Conservation (phyloP, 2,329 filamentous ascomycete species). For the Cryphonectria radicalis region DNA sequence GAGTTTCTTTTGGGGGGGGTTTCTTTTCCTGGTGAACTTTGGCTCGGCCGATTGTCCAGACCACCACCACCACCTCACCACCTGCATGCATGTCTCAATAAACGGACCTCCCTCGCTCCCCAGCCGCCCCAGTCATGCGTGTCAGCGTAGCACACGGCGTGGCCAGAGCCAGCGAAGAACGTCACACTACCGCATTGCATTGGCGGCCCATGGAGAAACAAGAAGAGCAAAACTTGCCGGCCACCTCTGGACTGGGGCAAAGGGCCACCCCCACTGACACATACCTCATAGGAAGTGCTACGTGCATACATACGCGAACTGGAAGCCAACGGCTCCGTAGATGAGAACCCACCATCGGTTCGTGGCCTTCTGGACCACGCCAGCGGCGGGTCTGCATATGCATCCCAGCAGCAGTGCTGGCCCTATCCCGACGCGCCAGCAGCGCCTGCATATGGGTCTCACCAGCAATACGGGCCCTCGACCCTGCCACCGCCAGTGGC, state of each 20-base stretch:
- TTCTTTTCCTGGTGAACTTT: neutral
- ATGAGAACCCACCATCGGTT: conserved; percentile 52
- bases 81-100: conserved; percentile 21
- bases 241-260: neutral
- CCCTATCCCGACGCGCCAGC: conserved; percentile 36
- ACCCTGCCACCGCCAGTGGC: conserved; percentile 30
- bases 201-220: neutral
- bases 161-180: conserved; percentile 31
- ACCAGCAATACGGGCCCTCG: conserved; percentile 26
- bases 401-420: conserved; percentile 34
- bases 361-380: conserved; percentile 56
- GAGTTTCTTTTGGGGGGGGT: neutral
- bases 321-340: conserved; percentile 51
- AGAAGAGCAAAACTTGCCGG: neutral
- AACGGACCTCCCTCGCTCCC: neutral
- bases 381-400: conserved; percentile 25
- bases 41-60: neutral
- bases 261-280: conserved; percentile 15
- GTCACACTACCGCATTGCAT: conserved; percentile 11
- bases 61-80: conserved; percentile 5
- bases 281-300: conserved; percentile 55
- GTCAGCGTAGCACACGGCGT: conserved; percentile 18
- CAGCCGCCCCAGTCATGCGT: conserved; percentile 12
- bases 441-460: conserved; percentile 27
- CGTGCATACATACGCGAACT: conserved; percentile 65